Percentiles rank a stretch among this genome's conserved stretches.
phyloP scores from a whole-genome alignment of 2,329 filamentous ascomycete species.

The Coniella lustricola region DNA sequence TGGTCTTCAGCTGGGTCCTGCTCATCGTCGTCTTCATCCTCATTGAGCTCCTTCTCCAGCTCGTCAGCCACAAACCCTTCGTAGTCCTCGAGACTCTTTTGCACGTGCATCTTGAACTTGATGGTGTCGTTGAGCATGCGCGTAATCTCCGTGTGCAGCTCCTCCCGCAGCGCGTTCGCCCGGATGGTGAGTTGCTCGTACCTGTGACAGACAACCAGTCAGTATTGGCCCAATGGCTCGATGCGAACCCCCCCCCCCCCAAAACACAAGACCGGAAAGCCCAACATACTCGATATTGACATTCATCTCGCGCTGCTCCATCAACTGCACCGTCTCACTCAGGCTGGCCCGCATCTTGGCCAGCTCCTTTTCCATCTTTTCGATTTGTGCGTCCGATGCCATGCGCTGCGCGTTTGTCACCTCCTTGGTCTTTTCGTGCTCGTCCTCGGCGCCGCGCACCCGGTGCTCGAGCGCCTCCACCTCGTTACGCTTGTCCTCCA shows the following conservation, averaged over 20 bases:
- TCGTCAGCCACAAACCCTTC: constrained; percentile 91
- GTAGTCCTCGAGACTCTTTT: constrained; percentile 87
- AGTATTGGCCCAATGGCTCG: too few relatives aligned
- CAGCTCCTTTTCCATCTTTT: constrained; percentile 98
- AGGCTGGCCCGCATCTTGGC: constrained; percentile 81
- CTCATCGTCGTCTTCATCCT: constrained; percentile 46
- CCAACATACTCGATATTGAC: constrained; percentile 86
- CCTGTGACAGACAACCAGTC: constrained; percentile 41
- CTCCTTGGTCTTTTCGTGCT: constrained; percentile 91
- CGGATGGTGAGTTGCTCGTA: constrained; percentile 88
- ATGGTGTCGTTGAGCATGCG: constrained; percentile 95
- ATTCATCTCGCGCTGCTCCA: constrained; percentile 94
- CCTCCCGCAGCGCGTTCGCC: constrained; percentile 80
- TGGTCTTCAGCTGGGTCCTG: constrained; percentile 23
- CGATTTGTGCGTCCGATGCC: constrained; percentile 85
- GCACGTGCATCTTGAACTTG: constrained; percentile 96
- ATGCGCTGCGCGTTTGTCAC: constrained; percentile 79
- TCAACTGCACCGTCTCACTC: constrained; percentile 78
- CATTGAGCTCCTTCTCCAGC: constrained; percentile 75
- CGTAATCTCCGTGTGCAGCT: constrained; percentile 95
- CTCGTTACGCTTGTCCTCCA: constrained; percentile 90
- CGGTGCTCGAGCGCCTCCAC: constrained; percentile 87
- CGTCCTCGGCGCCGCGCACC: constrained; percentile 80
- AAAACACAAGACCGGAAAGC: too few relatives aligned
- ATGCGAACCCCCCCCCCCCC: too few relatives aligned